phyloP scores from a whole-genome alignment of 805 yeast genomes.

The Wickerhamiella dianesei region DNA sequence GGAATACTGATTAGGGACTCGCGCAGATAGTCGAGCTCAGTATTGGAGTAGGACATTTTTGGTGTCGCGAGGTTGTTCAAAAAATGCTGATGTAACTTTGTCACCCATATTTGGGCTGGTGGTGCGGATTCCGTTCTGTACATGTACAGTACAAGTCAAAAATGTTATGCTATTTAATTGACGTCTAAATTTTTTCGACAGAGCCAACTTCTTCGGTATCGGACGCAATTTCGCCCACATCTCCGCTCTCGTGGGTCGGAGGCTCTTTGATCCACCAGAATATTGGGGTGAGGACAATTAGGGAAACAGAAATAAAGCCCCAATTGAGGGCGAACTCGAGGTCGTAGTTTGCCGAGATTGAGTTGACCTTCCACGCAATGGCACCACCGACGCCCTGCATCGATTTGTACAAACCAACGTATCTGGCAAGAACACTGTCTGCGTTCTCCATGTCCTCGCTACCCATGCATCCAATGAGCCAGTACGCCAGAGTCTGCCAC shows the following conservation, averaged over 20 bases:
- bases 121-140: too few species aligned
- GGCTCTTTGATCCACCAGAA: slow-evolving; percentile 12
- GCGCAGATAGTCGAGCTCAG: slow-evolving; percentile 43
- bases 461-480: slow-evolving; percentile 48
- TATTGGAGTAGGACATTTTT: slow-evolving; percentile 24
- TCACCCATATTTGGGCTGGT: too few species aligned
- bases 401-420: slow-evolving; percentile 49
- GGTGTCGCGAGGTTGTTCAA: not conserved
- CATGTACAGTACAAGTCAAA: too few species aligned
- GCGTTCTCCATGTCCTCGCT: slow-evolving; percentile 25
- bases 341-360: slow-evolving; percentile 28
- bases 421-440: slow-evolving; percentile 38
- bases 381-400: slow-evolving; percentile 54
- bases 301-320: slow-evolving; percentile 37
- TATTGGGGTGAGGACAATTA: slow-evolving; percentile 26
- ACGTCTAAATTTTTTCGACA: too few species aligned
- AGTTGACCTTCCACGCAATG: slow-evolving; percentile 45
- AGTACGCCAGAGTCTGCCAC: slow-evolving; percentile 44
- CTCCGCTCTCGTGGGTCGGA: not conserved
- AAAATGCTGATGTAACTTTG: not conserved
- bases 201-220: not conserved
- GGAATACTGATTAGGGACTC: slow-evolving; percentile 52
- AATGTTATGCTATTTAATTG: too few species aligned
- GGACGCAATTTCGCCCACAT: not conserved
- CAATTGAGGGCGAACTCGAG: slow-evolving; percentile 37